phyloP scores from a whole-genome alignment of 2,329 filamentous ascomycete genomes.

The Cladosporium sp. region DNA sequence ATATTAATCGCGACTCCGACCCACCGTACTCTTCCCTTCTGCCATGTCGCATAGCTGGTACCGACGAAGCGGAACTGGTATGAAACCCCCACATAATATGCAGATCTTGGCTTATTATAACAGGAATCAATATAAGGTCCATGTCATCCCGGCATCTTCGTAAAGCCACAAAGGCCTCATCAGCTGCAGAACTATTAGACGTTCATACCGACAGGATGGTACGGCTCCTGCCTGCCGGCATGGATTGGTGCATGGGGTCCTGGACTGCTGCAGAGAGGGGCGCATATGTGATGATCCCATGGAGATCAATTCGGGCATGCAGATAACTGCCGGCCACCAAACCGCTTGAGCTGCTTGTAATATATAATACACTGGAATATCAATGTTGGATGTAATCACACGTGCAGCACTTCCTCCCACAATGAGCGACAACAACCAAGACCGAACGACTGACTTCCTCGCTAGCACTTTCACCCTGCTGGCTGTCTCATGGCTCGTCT shows the following conservation, averaged over 20 bases:
- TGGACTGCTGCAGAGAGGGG: not conserved
- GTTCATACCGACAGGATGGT: not conserved
- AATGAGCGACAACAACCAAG: not conserved
- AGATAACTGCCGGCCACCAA: not conserved
- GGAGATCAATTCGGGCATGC: not conserved
- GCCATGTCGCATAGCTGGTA: not conserved
- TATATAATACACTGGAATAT: not conserved
- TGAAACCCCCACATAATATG: not conserved
- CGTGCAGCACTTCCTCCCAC: not conserved
- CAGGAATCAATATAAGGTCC: not conserved
- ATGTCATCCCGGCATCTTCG: not conserved
- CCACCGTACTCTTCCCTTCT: not conserved
- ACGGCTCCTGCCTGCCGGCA: not conserved
- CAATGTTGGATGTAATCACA: not conserved
- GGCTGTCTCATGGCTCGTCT: slow-evolving; percentile 4
- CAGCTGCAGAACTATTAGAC: not conserved
- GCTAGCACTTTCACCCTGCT: slow-evolving; percentile 3
- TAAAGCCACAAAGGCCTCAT: not conserved
- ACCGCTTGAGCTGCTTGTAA: not conserved
- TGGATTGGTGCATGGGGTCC: not conserved
- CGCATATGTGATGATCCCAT: not conserved
- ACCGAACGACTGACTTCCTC: not conserved
- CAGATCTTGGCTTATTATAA: not conserved
- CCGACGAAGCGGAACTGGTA: not conserved
- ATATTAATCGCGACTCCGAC: not conserved